Evolutionary conservation across 1,284 basidiomycete genomes (phyloP).

Genomic region (Ceratobasidium sp.): DNA sequence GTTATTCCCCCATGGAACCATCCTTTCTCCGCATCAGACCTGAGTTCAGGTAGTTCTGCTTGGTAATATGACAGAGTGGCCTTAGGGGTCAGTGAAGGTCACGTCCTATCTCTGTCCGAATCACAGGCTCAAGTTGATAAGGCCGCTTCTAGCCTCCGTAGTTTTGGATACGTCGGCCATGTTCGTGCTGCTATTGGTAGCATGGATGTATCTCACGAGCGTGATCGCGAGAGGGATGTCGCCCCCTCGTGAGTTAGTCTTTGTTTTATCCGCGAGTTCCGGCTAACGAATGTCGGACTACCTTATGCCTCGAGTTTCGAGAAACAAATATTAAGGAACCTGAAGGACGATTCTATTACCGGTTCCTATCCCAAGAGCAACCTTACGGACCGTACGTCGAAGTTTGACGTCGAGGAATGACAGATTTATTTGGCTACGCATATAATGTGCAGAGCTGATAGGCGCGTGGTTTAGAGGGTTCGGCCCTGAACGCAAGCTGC

Average conservation of each 20-base stretch:
- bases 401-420: no score
- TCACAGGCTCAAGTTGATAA: constrained; percentile 16
- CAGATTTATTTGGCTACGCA: no score
- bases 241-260: constrained; percentile 26
- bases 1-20: constrained; percentile 14
- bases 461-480: no score
- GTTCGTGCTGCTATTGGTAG: constrained; percentile 13
- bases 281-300: background rate
- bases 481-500: no score
- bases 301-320: background rate
- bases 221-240: constrained; percentile 15
- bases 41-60: constrained; percentile 1
- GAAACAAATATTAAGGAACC: no score
- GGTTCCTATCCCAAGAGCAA: no score
- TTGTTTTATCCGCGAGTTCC: background rate
- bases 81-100: background rate
- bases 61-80: background rate
- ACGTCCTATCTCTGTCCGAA: constrained; percentile 34
- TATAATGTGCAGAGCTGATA: no score
- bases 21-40: constrained; percentile 22
- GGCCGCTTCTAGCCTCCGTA: constrained; percentile 7
- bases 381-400: no score
- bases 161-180: constrained; percentile 31
- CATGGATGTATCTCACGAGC: constrained; percentile 25
- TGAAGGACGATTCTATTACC: no score